phyloP scores from a whole-genome alignment of 176 grass and related monocot species.

The Carex myosuroides region DNA sequence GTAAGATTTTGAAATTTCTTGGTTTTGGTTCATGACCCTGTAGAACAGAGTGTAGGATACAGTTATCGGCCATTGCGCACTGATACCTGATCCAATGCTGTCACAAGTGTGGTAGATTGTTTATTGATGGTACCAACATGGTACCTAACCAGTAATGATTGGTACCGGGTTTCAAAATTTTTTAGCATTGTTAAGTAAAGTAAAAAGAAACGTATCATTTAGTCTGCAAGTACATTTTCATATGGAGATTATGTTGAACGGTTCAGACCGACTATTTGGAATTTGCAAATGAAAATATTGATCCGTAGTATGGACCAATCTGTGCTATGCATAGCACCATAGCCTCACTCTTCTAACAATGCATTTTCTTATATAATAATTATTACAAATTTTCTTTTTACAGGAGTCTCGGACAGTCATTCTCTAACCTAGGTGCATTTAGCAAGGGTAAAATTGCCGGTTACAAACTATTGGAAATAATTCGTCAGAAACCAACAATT shows the following conservation, averaged over 20 bases:
- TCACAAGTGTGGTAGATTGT: neutral
- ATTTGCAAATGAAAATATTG: too few species aligned
- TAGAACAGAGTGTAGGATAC: neutral
- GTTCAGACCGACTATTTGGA: too few species aligned
- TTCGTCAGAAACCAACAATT: slow-evolving; percentile 43
- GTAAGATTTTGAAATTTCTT: slow-evolving; percentile 28
- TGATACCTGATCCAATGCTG: neutral
- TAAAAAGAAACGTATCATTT: too few species aligned
- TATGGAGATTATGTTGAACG: too few species aligned
- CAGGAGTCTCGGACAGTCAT: slow-evolving; percentile 86
- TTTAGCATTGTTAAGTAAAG: neutral
- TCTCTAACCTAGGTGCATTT: slow-evolving; percentile 84
- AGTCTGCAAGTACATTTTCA: too few species aligned
- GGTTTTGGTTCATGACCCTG: neutral
- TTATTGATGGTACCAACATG: neutral
- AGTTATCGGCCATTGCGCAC: neutral
- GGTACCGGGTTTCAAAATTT: neutral
- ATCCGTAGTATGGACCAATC: too few species aligned
- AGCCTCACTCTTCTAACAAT: neutral
- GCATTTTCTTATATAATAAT: neutral
- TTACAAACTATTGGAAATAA: slow-evolving; percentile 46
- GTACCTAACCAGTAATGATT: neutral
- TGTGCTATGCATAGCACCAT: too few species aligned
- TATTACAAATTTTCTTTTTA: slow-evolving; percentile 1
- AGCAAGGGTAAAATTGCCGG: slow-evolving; percentile 66